Conservation (phyloP, 371 early-diverging fungal species). For the Zancudomyces culisetae region DNA sequence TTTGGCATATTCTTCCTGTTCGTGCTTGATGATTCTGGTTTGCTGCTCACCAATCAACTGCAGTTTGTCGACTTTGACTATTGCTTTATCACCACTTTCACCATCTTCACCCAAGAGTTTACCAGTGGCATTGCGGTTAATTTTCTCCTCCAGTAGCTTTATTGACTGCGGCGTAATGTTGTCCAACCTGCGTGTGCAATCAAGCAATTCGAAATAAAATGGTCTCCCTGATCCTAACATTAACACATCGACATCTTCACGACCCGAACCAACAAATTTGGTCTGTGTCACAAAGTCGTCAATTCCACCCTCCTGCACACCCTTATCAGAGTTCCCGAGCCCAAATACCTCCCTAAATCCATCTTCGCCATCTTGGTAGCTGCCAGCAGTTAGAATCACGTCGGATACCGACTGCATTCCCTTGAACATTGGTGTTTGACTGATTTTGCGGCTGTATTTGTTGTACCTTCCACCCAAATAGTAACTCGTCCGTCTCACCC, state of each 20-base stretch:
- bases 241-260: constrained; percentile 95
- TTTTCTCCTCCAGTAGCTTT: constrained; percentile 19
- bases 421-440: constrained; percentile 82
- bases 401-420: too few species aligned
- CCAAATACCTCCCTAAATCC: too few species aligned
- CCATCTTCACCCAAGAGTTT: neutral
- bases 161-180: constrained; percentile 42
- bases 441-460: constrained; percentile 63
- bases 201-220: constrained; percentile 71
- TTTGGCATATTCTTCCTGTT: too few species aligned
- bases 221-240: constrained; percentile 91
- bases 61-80: neutral
- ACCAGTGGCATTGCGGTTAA: too few species aligned
- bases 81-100: neutral
- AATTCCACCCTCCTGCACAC: too few species aligned
- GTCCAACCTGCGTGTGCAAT: constrained; percentile 13
- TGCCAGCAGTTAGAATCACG: too few species aligned
- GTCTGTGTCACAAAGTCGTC: too few species aligned
- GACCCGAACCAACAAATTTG: constrained; percentile 76
- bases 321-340: too few species aligned
- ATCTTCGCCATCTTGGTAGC: too few species aligned
- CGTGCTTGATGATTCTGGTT: too few species aligned
- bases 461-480: constrained; percentile 80
- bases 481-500: too few species aligned
- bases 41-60: too few species aligned